Percentiles rank a stretch among this genome's conserved stretches.
phyloP scores from a whole-genome alignment of 1,139 yeast species.

The Meyerozyma athensensis region DNA sequence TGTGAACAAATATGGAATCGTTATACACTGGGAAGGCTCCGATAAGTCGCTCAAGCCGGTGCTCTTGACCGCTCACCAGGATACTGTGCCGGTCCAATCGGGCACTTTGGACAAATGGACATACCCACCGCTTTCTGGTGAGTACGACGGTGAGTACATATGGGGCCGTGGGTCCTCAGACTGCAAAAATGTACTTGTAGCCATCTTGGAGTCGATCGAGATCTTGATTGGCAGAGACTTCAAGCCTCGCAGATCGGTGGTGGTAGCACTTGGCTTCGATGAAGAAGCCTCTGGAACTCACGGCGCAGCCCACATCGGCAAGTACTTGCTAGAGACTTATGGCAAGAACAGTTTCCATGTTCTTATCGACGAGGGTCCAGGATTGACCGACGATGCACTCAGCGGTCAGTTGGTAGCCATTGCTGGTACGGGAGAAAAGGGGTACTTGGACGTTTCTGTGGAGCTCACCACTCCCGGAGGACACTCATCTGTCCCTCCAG shows the following conservation, averaged over 20 bases:
- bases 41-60: slow-evolving; percentile 26
- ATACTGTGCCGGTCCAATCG: slow-evolving; percentile 10
- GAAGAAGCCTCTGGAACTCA: slow-evolving; percentile 63
- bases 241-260: slow-evolving; percentile 49
- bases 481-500: slow-evolving; percentile 70
- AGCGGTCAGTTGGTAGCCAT: slow-evolving; percentile 33
- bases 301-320: slow-evolving; percentile 48
- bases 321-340: slow-evolving; percentile 41
- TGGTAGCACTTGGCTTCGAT: slow-evolving; percentile 66
- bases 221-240: slow-evolving; percentile 38
- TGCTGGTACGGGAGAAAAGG: slow-evolving; percentile 62
- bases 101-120: slow-evolving; percentile 8
- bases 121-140: slow-evolving; percentile 8
- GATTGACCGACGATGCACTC: slow-evolving; percentile 25
- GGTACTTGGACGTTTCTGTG: slow-evolving; percentile 48
- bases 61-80: slow-evolving; percentile 10
- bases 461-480: slow-evolving; percentile 61
- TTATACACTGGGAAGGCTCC: slow-evolving; percentile 64
- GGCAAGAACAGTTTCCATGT: slow-evolving; percentile 55
- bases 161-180: slow-evolving; percentile 69
- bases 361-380: slow-evolving; percentile 61
- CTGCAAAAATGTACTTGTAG: slow-evolving; percentile 55
- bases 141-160: slow-evolving; percentile 22
- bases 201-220: slow-evolving; percentile 57
- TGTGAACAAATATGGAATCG: slow-evolving; percentile 63